Percentiles rank a stretch among this genome's conserved stretches.
Evolutionary conservation across 192 early-diverging fungal species (phyloP).

Genomic region (Backusella parvicylindrica): DNA sequence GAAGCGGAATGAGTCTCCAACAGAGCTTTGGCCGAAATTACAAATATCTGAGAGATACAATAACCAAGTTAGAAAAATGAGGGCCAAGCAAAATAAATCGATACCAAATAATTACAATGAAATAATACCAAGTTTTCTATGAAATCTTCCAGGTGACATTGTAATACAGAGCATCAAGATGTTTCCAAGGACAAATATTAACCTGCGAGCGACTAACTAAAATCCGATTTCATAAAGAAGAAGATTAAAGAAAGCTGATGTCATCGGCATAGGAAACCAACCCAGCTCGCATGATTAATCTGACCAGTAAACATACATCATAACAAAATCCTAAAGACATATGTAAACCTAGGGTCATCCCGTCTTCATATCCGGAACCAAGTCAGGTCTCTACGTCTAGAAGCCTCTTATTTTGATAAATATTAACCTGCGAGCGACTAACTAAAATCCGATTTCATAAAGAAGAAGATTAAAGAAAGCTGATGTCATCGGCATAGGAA

Average conservation of each 20-base stretch:
- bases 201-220: background rate
- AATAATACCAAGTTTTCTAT: background rate
- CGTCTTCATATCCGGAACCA: constrained; percentile 1
- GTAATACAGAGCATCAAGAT: background rate
- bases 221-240: background rate
- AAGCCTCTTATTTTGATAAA: too few species aligned
- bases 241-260: background rate
- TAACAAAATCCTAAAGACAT: background rate
- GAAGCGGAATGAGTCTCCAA: too few species aligned
- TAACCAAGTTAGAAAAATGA: background rate
- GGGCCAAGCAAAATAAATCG: background rate
- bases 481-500: too few species aligned
- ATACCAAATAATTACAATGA: background rate
- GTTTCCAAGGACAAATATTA: background rate
- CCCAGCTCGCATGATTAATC: background rate
- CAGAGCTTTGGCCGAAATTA: background rate
- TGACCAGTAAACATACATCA: background rate
- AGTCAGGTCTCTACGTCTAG: too few species aligned
- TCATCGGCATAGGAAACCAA: background rate
- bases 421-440: too few species aligned
- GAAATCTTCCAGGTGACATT: background rate
- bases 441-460: too few species aligned
- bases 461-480: too few species aligned
- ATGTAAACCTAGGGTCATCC: background rate
- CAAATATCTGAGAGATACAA: background rate